A percentile compares a stretch with the other conserved stretches of the same genome.
Conservation (phyloP, 352 stramenopile species). For the Globisporangium canariense region DNA sequence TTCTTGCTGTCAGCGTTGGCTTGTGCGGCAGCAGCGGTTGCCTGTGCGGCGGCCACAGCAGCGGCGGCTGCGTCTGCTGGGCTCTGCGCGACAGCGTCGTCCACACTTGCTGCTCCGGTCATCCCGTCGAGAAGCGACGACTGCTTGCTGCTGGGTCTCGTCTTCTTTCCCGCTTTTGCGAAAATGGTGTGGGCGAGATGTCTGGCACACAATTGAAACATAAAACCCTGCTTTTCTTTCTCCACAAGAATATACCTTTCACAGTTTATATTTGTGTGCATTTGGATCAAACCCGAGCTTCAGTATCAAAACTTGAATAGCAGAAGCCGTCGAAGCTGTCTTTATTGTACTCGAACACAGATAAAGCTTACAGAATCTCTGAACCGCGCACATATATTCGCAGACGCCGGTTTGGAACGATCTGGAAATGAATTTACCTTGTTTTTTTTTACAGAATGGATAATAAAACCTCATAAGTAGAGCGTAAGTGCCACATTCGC, state of each 20-base stretch:
- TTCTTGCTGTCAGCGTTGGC: slow-evolving; percentile 30
- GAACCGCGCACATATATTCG: too few relatives aligned
- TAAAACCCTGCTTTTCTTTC: slow-evolving; percentile 8
- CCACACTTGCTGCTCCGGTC: slow-evolving; percentile 3
- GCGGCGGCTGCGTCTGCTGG: slow-evolving; percentile 14
- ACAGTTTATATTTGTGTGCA: neutral
- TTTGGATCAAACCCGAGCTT: too few relatives aligned
- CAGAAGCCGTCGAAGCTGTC: too few relatives aligned
- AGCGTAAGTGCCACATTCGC: neutral
- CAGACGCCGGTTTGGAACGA: too few relatives aligned
- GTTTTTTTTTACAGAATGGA: neutral
- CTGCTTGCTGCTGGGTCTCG: slow-evolving; percentile 9
- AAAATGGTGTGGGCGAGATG: slow-evolving; percentile 14
- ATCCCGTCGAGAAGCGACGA: neutral
- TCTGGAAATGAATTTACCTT: neutral
- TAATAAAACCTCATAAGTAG: neutral
- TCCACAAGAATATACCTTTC: too few relatives aligned
- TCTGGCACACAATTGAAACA: slow-evolving; percentile 20
- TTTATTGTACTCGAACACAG: too few relatives aligned
- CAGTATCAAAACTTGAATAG: too few relatives aligned
- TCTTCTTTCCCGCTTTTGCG: slow-evolving; percentile 9
- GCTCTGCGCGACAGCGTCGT: slow-evolving; percentile 16
- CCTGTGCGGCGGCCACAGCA: slow-evolving; percentile 22
- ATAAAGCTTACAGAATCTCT: too few relatives aligned
- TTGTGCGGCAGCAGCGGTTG: slow-evolving; percentile 2